Evolutionary conservation across 257 asterid genomes (phyloP).

Genomic region (Nicotiana noctiflora): DNA sequence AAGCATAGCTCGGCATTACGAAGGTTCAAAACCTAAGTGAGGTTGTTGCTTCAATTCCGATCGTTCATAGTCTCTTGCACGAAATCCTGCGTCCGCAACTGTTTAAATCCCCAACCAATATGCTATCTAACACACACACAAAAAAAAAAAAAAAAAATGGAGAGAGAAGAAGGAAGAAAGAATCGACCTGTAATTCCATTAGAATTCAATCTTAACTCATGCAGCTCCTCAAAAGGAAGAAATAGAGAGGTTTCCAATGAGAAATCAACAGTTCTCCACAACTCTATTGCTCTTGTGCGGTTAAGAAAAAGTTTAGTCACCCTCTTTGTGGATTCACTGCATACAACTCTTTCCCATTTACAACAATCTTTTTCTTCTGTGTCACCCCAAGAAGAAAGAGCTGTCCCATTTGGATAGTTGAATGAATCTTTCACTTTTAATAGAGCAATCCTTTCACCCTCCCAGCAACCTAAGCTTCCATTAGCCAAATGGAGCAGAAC

Average conservation of each 20-base stretch:
- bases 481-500: not conserved
- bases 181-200: conserved; percentile 10
- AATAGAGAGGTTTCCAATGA: conserved; percentile 17
- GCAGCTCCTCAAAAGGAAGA: conserved; percentile 18
- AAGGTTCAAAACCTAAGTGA: too few relatives aligned
- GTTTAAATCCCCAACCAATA: too few relatives aligned
- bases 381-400: conserved; percentile 19
- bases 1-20: too few relatives aligned
- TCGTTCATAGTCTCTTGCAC: too few relatives aligned
- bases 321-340: conserved; percentile 10
- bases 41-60: too few relatives aligned
- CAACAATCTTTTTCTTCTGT: conserved; percentile 13
- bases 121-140: too few relatives aligned
- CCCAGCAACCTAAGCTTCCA: conserved; percentile 16
- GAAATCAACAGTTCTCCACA: not conserved
- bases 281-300: not conserved
- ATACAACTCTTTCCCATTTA: conserved; percentile 16
- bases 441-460: conserved; percentile 21
- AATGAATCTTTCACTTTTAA: conserved; percentile 19
- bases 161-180: too few relatives aligned
- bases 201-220: conserved; percentile 9
- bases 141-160: too few relatives aligned
- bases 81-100: too few relatives aligned
- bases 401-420: conserved; percentile 12
- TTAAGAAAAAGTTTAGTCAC: conserved; percentile 8